Percentiles rank a stretch among this genome's conserved stretches.
Evolutionary conservation across 2,329 filamentous ascomycete species (phyloP).

Genomic region (Cyanodermella asteris): DNA sequence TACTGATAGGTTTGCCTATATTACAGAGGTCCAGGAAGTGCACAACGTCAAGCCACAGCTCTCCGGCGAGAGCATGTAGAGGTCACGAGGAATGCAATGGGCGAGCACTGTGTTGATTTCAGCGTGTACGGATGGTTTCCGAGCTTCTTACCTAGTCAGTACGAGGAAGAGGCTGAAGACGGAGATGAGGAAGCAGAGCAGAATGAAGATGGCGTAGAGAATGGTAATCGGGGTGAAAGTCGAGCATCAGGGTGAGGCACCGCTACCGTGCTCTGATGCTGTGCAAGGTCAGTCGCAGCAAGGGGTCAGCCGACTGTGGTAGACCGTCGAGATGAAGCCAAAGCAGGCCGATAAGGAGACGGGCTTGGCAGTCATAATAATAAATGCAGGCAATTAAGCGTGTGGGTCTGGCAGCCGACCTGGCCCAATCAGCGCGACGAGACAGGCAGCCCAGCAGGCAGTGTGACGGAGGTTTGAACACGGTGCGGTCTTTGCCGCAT

Average conservation of each 20-base stretch:
- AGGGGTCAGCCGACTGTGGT: too few relatives aligned
- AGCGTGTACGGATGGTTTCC: slow-evolving; percentile 27
- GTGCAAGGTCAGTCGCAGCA: too few relatives aligned
- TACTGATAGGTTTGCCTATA: slow-evolving; percentile 2
- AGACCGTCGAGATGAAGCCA: too few relatives aligned
- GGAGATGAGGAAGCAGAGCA: slow-evolving; percentile 3
- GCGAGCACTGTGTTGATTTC: slow-evolving; percentile 26
- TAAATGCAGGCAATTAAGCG: too few relatives aligned
- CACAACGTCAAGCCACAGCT: slow-evolving; percentile 23
- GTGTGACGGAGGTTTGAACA: too few relatives aligned
- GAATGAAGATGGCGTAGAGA: too few relatives aligned
- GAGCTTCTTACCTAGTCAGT: slow-evolving; percentile 11
- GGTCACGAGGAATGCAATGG: slow-evolving; percentile 22
- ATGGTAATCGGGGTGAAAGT: not conserved
- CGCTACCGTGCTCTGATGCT: not conserved
- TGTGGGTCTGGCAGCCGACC: too few relatives aligned
- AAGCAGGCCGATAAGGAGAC: too few relatives aligned
- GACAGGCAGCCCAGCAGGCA: too few relatives aligned
- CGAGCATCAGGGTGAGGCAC: not conserved
- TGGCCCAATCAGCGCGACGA: too few relatives aligned
- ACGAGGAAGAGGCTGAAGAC: slow-evolving; percentile 2
- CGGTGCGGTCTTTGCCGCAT: too few relatives aligned
- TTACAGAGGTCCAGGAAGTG: slow-evolving; percentile 21
- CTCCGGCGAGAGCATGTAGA: slow-evolving; percentile 25
- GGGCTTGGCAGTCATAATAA: too few relatives aligned